Base-by-base conservation (phyloP, 306 rosid genomes). In the Parietaria judaica region DNA sequence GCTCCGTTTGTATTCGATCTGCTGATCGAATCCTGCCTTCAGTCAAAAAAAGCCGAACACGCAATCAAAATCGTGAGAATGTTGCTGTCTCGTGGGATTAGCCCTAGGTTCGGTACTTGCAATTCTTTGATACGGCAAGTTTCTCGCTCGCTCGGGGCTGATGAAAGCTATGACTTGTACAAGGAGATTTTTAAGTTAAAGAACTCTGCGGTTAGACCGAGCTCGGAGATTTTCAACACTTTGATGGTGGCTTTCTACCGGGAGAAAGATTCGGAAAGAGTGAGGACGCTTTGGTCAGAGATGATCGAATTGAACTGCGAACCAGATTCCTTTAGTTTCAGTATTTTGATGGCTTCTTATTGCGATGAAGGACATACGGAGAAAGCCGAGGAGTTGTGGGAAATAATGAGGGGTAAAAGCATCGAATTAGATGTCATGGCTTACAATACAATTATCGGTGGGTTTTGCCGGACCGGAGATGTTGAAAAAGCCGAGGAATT, bases 1-100 rank as follows among this genome's bases (percentile, higher is more conserved):
- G 84, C 96, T 6, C 96, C 96, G 0, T 90, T 90, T 51, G 91
- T 90, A 37, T 85, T 90, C 31, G 91, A 85, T 73, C 73, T 84
- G 61, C 66, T 90, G 44, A 68, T 90, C 52, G 64, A 75, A 67
- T 80, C 95, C n/a, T 86, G 82, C 69, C 45, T 87, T 64, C 78
- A 80, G 10, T 80, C 87, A 1, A 81, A 76, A 39, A 85, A 78
- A 37, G 15, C 80, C 16, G 82, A 85, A 11, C 60, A 83, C 36
- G 66, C 95, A 0, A 54, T 81, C 38, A 60, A 80, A 64, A 83
- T 91, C 36, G 68, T 65, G 38, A 76, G 86, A 66, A 83, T 85
- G 95, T 64, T 91, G 41, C 50, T 69, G 45, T 80, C 88, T 53
- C 88, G 87, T 51, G 72, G 86, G 68, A 78, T 78, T 58, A 78